phyloP scores from a whole-genome alignment of 2,329 filamentous ascomycete species.

The Colletotrichum endophyticum region DNA sequence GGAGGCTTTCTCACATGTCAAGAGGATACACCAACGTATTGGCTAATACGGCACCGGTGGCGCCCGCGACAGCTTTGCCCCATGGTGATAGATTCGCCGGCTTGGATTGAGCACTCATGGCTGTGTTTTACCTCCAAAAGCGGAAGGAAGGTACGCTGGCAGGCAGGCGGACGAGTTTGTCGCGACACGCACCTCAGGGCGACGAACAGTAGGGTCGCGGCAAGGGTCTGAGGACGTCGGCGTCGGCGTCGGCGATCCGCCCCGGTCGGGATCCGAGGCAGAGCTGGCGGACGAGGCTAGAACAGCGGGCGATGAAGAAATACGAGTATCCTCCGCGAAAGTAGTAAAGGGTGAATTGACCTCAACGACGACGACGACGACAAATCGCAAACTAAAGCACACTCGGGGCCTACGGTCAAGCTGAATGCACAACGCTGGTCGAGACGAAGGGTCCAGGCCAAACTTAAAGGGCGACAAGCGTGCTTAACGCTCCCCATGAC shows the following conservation, averaged over 20 bases:
- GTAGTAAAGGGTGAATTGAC: neutral
- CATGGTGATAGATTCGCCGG: conserved; percentile 80
- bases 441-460: neutral
- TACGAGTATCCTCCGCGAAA: neutral
- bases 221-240: neutral
- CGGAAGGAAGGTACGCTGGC: neutral
- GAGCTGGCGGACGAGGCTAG: neutral
- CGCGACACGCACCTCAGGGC: neutral
- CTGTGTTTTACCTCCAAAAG: neutral
- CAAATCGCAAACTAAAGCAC: neutral
- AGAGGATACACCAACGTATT: conserved; percentile 96
- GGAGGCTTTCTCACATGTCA: conserved; percentile 77
- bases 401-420: neutral
- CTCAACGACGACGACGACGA: neutral
- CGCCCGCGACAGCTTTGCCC: conserved; percentile 91
- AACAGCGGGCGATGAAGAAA: neutral
- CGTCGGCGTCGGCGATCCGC: conserved; percentile 11
- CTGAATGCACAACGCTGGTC: neutral
- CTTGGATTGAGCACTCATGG: conserved; percentile 66
- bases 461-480: neutral
- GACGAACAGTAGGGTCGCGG: neutral
- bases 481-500: neutral
- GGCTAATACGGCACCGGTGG: conserved; percentile 89
- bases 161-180: neutral
- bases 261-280: conserved; percentile 6